Base-by-base conservation (phyloP, 768 basidiomycete genomes). In the Mycena chlorophos region DNA sequence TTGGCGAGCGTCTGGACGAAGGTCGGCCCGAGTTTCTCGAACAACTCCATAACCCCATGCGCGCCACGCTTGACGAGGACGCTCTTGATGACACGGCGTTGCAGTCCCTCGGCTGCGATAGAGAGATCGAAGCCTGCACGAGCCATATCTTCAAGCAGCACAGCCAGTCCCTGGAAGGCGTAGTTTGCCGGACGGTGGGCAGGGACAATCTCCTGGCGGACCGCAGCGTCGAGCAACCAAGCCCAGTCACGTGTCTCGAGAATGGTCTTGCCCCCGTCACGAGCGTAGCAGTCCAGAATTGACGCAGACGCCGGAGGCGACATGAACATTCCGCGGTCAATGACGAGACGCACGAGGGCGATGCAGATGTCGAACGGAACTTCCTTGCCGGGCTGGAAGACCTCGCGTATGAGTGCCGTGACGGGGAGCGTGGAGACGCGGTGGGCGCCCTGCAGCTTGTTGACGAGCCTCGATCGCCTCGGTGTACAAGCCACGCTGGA, bases 271-370 rank as follows among this genome's bases (percentile, higher is more conserved):
- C 14, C 14, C 17, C 14, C 22, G 34, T 66, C n/a, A 70, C 58
- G 8, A 52, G 69, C 69, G 63, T 84, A 86, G 13, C 78, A 65
- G 30, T 80, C 70, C 27, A 86, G 66, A 56, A 77, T 70, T 51
- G 71, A 68, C 5, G 69, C 66, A 2, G 75, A 73, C 17, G 78
- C 70, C 34, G 67, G 66, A 0, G 68, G 63, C 59, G 0, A 74
- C 68, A 34, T 69, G 63, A 31, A 76, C 60, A 23, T n/a, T n/a
- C 71, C 71, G 23, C 76, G 63, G n/a, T 45, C 60, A 10, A 61
- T 63, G 5, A 71, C 71, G 5, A 78, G 49, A 2, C 73, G 68
- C 3, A 73, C 65, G 12, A 81, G 57, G 10, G 69, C 65, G 27
- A 76, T 55, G 1, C 72, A 68, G 14, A 69, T 54, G 3, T 53